phyloP scores from a whole-genome alignment of 2,329 filamentous ascomycete species.

The Leptographium lundbergii region DNA sequence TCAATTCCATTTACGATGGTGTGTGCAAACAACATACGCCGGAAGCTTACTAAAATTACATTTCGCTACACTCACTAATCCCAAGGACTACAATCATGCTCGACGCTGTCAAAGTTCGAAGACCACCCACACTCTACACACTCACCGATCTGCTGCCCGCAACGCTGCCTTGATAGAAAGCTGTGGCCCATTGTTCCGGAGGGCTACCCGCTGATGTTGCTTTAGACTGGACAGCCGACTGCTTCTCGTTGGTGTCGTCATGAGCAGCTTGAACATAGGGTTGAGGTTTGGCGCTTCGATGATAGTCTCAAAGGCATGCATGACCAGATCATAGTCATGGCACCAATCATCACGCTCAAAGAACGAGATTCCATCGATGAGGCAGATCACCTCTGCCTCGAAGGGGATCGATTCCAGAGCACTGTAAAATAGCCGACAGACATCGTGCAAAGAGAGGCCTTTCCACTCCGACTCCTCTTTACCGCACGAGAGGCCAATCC shows the following conservation, averaged over 20 bases:
- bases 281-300: neutral
- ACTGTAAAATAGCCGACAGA: constrained; percentile 7
- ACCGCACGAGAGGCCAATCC: neutral
- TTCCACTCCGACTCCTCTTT: neutral
- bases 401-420: constrained; percentile 2
- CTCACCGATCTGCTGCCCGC: neutral
- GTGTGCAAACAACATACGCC: too few relatives aligned
- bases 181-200: neutral
- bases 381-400: constrained; percentile 4
- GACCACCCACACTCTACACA: neutral
- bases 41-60: too few relatives aligned
- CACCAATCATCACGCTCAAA: constrained; percentile 7
- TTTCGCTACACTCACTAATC: neutral
- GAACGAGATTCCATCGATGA: constrained; percentile 9
- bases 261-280: constrained; percentile 17
- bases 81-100: neutral
- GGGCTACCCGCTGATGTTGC: neutral
- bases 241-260: constrained; percentile 14
- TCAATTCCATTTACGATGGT: too few relatives aligned
- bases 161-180: neutral
- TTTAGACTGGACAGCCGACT: neutral
- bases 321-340: constrained; percentile 4
- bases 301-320: neutral
- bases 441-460: constrained; percentile 1
- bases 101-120: neutral